Percentiles rank a stretch among this genome's conserved stretches.
Evolutionary conservation across 176 grass and related monocot genomes (phyloP).

Genomic region (Cenchrus americanus): DNA sequence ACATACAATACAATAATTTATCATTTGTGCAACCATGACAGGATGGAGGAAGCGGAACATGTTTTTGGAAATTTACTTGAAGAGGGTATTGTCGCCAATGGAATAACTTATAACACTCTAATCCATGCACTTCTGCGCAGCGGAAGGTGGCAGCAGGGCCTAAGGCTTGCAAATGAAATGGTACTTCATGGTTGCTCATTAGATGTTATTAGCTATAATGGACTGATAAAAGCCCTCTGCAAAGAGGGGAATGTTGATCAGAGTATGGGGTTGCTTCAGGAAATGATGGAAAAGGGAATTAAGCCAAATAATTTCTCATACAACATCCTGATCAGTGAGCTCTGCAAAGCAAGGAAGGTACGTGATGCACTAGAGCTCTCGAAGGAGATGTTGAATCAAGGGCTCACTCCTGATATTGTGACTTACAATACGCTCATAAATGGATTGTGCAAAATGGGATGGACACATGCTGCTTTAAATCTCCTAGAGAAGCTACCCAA

Average conservation of each 20-base stretch:
- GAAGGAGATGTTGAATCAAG: constrained; percentile 80
- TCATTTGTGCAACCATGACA: constrained; percentile 65
- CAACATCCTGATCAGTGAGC: constrained; percentile 77
- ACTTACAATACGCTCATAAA: constrained; percentile 94
- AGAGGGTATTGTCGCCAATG: constrained; percentile 72
- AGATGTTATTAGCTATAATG: constrained; percentile 88
- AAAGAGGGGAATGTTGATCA: constrained; percentile 68
- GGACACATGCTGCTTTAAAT: constrained; percentile 80
- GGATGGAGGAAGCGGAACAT: constrained; percentile 66
- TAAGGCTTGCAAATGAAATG: constrained; percentile 80
- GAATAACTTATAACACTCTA: constrained; percentile 85
- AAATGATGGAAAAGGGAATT: constrained; percentile 78
- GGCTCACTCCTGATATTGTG: constrained; percentile 80
- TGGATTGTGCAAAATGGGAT: constrained; percentile 85
- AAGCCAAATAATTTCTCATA: constrained; percentile 90
- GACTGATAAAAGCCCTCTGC: constrained; percentile 86
- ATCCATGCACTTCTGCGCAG: constrained; percentile 64
- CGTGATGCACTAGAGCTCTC: constrained; percentile 75
- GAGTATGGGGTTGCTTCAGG: constrained; percentile 60
- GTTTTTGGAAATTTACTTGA: constrained; percentile 71
- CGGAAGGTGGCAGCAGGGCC: constrained; percentile 65
- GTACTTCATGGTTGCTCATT: constrained; percentile 66
- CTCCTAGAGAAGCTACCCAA: constrained; percentile 75
- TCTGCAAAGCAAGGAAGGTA: constrained; percentile 75
- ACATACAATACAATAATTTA: constrained; percentile 81